Conservation (phyloP, 1,284 basidiomycete species). For the Pseudozyma tsukubaensis region DNA sequence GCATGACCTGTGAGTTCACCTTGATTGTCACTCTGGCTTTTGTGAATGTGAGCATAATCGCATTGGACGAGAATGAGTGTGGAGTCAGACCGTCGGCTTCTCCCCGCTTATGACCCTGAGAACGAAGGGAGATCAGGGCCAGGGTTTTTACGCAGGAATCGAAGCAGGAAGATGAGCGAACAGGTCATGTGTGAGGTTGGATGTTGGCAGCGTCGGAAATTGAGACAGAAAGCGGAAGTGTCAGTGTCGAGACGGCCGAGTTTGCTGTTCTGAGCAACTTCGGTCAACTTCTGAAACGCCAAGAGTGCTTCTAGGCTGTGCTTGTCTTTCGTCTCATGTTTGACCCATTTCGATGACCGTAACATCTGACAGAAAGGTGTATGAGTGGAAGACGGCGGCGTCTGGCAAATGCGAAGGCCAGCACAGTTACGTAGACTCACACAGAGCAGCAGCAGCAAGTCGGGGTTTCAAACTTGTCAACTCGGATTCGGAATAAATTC, state of each 20-base stretch:
- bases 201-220: neutral
- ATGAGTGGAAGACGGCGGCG: neutral
- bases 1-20: neutral
- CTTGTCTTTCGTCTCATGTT: neutral
- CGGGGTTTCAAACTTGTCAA: neutral
- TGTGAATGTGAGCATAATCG: too few relatives aligned
- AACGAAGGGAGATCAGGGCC: neutral
- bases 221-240: neutral
- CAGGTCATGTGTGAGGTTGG: constrained; percentile 7
- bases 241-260: neutral
- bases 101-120: constrained; percentile 1
- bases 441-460: neutral
- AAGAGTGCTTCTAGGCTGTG: neutral
- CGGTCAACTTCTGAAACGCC: too few relatives aligned
- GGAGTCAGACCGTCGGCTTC: constrained; percentile 1
- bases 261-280: neutral
- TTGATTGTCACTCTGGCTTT: neutral
- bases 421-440: neutral
- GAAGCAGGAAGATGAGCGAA: constrained; percentile 7
- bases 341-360: neutral
- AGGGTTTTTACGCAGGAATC: neutral
- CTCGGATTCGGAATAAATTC: neutral
- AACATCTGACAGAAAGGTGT: neutral
- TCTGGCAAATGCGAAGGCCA: neutral
- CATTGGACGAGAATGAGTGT: neutral